Base-by-base conservation (phyloP, 2,329 filamentous ascomycete genomes). In the Epichloe sylvatica region DNA sequence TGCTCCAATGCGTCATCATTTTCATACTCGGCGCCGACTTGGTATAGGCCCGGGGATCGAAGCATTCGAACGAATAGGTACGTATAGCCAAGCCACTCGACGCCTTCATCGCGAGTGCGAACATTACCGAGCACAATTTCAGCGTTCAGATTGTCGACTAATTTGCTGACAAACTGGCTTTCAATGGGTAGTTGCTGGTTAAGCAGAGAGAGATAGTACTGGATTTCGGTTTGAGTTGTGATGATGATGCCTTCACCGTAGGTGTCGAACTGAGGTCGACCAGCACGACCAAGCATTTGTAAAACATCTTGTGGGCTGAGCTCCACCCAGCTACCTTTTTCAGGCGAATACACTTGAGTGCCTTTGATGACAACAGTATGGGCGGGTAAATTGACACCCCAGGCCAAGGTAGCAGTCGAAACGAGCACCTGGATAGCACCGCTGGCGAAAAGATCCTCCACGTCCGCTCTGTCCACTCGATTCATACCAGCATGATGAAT, bases 301-400 rank as follows among this genome's bases (percentile, higher is more conserved):
- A 98, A 74, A 36, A 98, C 91, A 69, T 98, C 92, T 64, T 98
- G 92, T 12, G 92, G 92, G 61, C 90, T 96, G 49, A 98, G 70
- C 64, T 98, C 94, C 19, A 98, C 90, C 91, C 92, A 98, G 66
- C 86, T 92, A 71, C 92, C 92, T 71, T 96, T 97, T 64, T 98
- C 92, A 0, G 92, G 92, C 0, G 92, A 97, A 69, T 98, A 98
- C 19, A 98, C 84, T 62, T 95, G 89, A 1, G 92, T 98, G 49
- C 92, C 92, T 69, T 98, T 98, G 73, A 98, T 98, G 62, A 98
- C 91, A 61, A 98, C 92, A 1, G 92, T 97, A 62, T 98, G 92
- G 2, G 92, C 92, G 4, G 92, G 92, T 62, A 98, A 71, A 67
- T 98, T 98, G 63, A 98, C 92, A 80, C 92, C 92, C 92, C 92